Base-by-base conservation (phyloP, 2,329 filamentous ascomycete species). In the Volutella citrinella region DNA sequence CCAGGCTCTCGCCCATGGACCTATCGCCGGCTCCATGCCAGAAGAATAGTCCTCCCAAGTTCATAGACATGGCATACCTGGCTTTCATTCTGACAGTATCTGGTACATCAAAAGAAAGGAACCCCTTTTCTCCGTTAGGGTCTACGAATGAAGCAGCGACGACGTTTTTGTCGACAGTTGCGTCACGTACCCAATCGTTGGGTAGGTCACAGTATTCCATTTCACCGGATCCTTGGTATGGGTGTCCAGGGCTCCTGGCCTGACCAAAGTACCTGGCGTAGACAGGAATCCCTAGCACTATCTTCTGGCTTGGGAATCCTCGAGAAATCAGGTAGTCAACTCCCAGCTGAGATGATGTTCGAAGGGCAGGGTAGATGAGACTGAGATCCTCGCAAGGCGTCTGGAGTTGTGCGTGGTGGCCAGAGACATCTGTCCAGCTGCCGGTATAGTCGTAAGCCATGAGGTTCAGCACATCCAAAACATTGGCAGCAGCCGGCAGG, bases 391-490 rank as follows among this genome's bases (percentile, higher is more conserved):
- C 41, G 4, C 44, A 49, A 3, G 69, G 69, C 0, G 70, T 61
- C 32, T 70, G 69, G 0, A 85, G 70, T 49, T 82, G 78, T 3
- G 80, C 76, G 22, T 84, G 80, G 51, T 84, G 78, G 10, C 80
- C 81, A 9, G 71, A 74, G 19, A 74, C 69, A 15, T 66, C 56
- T 3, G 70, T 72, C 81, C 80, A 84, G 7, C 76, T 69, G 0
- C 81, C 81, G 0, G 72, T 69, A 46, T 83, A 83, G 55, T 85
- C 81, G 52, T 85, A 85, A 10, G 73, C 69, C 82, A 85, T 85
- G 27, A 85, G 64, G 49, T 84, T 83, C 41, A 84, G 61, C 48
- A 75, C 66, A 54, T 84, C 78, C 27, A 84, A 66, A 22, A 76
- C 61, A 5, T 63, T 46, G 3, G 71, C 65, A 3, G 75, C 72